Base-by-base conservation (phyloP, 192 early-diverging fungal species). In the Phlyctochytrium bullatum region DNA sequence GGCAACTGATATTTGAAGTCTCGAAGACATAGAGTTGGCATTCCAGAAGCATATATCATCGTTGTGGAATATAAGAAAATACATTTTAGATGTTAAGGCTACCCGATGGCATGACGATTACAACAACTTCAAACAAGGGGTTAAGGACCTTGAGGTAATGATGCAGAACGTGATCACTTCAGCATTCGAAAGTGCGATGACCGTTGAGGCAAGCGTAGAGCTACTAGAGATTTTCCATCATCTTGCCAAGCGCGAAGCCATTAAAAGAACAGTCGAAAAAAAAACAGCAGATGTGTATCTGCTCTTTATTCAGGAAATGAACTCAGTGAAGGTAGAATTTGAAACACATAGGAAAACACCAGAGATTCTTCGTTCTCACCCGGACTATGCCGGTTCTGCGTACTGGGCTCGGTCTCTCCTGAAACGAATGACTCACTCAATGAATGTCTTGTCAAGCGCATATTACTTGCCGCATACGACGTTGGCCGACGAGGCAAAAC, bases 141-240 rank as follows among this genome's bases (percentile, higher is more conserved):
- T 88, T 33, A 88, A 88, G 76, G 86, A 88, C 64, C 63, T 88
- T 28, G 86, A 88, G 68, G 83, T 88, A 4, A 86, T 86, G 84
- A 83, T 82, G 73, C 86, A 88, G 64, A 88, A 86, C 71, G 75
- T 79, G 25, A 87, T 88, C 56, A 76, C 74, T 2, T 80, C 82
- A 17, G 83, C 86, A 0, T 88, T 88, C 70, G 86, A 88, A 63
- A 75, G 78, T 33, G 73, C 78, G 24, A 71, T 68, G 2, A 83
- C 84, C 2, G 77, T 88, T 36, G 85, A 88, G 58, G 40, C 67
- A 0, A 67, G 76, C 52, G 81, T 87, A n/a, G 86, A 88, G 53
- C 72, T 88, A 2, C 70, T 88, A 17, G 86, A 88, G 54, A 85
- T 84, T 28, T 88, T 88, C 62, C 80, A 86, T 40, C 78, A 83